These are phyloP conservation scores for Phytophthora tentaculata DNA, from an alignment of 352 stramenopile species.

Conservation along the genomic window DNA sequence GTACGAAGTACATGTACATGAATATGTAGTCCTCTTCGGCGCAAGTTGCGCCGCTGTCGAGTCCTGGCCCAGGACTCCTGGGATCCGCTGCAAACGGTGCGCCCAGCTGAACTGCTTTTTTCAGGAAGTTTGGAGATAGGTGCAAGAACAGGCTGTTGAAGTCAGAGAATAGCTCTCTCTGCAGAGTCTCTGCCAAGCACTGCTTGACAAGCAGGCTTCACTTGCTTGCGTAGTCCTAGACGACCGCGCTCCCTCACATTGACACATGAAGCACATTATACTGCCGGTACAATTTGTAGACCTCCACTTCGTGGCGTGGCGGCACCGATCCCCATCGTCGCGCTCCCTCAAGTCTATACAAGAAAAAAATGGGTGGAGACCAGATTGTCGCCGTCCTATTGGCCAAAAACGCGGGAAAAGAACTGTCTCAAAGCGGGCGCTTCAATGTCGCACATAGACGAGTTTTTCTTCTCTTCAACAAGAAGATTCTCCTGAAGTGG, in stretches of 20 bases:
- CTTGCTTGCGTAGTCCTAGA: too few species aligned
- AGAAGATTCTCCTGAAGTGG: slow-evolving; percentile 1
- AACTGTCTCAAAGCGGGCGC: slow-evolving; percentile 35
- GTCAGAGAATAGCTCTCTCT: slow-evolving; percentile 1
- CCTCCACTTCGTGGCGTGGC: slow-evolving; percentile 9
- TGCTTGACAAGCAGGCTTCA: too few species aligned
- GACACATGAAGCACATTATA: too few species aligned
- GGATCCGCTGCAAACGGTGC: slow-evolving; percentile 21
- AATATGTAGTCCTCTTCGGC: too few species aligned
- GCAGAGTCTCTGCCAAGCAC: slow-evolving; percentile 10
- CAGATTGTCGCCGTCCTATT: slow-evolving; percentile 14
- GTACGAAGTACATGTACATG: too few species aligned
- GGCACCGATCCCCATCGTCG: slow-evolving; percentile 27
- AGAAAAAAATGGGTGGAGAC: slow-evolving; percentile 29
- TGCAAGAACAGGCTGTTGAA: slow-evolving; percentile 33
- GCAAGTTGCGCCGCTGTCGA: too few species aligned
- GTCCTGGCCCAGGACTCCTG: too few species aligned
- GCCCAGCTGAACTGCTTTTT: slow-evolving; percentile 21
- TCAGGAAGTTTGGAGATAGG: slow-evolving; percentile 18
- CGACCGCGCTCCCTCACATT: slow-evolving; percentile 10
- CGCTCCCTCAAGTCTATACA: slow-evolving; percentile 1
- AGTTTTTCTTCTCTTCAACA: slow-evolving; percentile 31
- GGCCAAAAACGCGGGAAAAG: slow-evolving; percentile 17
- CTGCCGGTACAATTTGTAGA: too few species aligned
- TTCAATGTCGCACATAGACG: slow-evolving; percentile 51